These are phyloP conservation scores for Entophlyctis luteolus DNA, from an alignment of 192 early-diverging fungal genomes.

Conservation along the genomic window DNA sequence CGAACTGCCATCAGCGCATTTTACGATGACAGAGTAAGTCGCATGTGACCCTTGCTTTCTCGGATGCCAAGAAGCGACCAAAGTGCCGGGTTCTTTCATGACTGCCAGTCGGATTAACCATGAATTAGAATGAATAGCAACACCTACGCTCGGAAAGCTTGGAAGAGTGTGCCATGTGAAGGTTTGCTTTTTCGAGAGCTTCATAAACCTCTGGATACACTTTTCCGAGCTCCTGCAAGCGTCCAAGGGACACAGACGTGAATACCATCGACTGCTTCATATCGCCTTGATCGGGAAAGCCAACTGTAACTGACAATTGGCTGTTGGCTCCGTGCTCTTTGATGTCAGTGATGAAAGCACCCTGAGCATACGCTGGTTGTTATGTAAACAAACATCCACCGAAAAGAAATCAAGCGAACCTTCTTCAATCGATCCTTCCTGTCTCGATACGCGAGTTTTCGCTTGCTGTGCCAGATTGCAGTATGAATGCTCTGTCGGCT, in stretches of 20 bases:
- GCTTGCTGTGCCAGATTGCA: too few species aligned
- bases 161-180: neutral
- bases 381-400: too few species aligned
- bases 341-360: neutral
- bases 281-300: neutral
- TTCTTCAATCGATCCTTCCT: neutral
- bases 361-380: neutral
- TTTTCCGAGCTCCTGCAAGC: neutral
- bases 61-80: slow-evolving; percentile 10
- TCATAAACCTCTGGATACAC: neutral
- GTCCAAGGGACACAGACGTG: slow-evolving; percentile 1
- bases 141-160: slow-evolving; percentile 4
- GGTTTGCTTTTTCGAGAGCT: neutral
- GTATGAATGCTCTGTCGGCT: too few species aligned
- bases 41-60: neutral
- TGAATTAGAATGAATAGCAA: neutral
- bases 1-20: slow-evolving; percentile 2
- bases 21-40: neutral
- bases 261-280: slow-evolving; percentile 7
- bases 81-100: slow-evolving; percentile 2
- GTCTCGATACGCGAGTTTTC: neutral
- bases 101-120: neutral
- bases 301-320: slow-evolving; percentile 16
- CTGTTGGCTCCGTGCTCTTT: slow-evolving; percentile 10
- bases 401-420: neutral